Conservation (phyloP, 768 basidiomycete species). For the Amanita jacksonii region DNA sequence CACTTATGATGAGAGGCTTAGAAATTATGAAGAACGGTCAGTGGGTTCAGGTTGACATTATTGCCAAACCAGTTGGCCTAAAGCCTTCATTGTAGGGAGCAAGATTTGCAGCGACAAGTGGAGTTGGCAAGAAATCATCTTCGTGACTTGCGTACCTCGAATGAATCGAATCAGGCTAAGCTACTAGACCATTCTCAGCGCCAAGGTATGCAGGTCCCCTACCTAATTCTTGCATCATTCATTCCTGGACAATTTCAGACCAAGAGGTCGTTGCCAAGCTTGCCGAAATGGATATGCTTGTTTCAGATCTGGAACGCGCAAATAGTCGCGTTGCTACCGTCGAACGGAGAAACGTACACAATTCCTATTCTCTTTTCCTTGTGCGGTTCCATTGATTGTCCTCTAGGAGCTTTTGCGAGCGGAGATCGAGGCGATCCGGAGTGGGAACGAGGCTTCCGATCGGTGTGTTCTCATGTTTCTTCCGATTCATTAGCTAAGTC, state of each 20-base stretch:
- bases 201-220: slow-evolving; percentile 48
- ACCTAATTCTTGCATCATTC: neutral
- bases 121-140: slow-evolving; percentile 83
- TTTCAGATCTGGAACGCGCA: slow-evolving; percentile 90
- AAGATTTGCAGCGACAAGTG: slow-evolving; percentile 88
- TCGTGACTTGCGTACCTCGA: slow-evolving; percentile 80
- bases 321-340: slow-evolving; percentile 88
- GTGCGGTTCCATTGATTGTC: neutral
- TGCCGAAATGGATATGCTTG: slow-evolving; percentile 91
- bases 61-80: neutral
- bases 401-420: slow-evolving; percentile 85
- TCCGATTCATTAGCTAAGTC: slow-evolving; percentile 2
- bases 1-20: slow-evolving; percentile 90
- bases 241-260: slow-evolving; percentile 35
- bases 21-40: slow-evolving; percentile 94
- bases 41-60: slow-evolving; percentile 15
- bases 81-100: slow-evolving; percentile 50
- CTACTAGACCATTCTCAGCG: slow-evolving; percentile 85
- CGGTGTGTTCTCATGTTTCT: slow-evolving; percentile 34
- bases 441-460: slow-evolving; percentile 62
- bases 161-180: slow-evolving; percentile 89
- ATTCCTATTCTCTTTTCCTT: slow-evolving; percentile 14
- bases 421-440: slow-evolving; percentile 86
- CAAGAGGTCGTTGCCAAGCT: slow-evolving; percentile 87
- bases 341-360: slow-evolving; percentile 80